Conservation (phyloP, 139 green algal genomes). For the Coelastrella sp. region DNA sequence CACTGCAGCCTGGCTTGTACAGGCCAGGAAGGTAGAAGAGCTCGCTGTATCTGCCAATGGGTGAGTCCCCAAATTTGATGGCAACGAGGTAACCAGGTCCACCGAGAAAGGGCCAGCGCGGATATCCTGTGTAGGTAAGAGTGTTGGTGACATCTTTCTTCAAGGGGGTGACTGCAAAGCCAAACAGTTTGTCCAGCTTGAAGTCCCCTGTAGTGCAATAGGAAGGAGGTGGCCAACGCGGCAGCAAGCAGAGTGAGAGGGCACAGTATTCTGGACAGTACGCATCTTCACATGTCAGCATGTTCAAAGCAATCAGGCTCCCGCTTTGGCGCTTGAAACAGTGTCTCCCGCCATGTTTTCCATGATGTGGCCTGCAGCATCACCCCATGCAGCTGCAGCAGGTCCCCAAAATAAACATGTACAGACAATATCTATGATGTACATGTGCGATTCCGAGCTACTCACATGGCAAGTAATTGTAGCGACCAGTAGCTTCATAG, state of each 20-base stretch:
- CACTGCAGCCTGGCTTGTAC: background rate
- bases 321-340: too few relatives aligned
- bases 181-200: slow-evolving; percentile 24
- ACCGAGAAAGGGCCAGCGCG: background rate
- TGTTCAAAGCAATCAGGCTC: too few relatives aligned
- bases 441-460: background rate
- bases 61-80: slow-evolving; percentile 19
- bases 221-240: too few relatives aligned
- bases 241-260: too few relatives aligned
- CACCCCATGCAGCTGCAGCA: too few relatives aligned
- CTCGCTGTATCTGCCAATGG: slow-evolving; percentile 14
- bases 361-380: too few relatives aligned
- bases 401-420: too few relatives aligned
- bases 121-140: slow-evolving; percentile 26
- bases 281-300: too few relatives aligned
- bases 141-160: background rate
- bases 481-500: background rate
- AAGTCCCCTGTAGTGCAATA: background rate
- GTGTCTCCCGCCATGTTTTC: too few relatives aligned
- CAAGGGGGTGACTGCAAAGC: background rate
- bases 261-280: too few relatives aligned
- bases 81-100: slow-evolving; percentile 26
- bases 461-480: background rate
- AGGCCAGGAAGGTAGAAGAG: slow-evolving; percentile 24
- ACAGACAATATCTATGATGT: background rate